Conservation (phyloP, 257 asterid genomes). For the Solanum medicagineum region DNA sequence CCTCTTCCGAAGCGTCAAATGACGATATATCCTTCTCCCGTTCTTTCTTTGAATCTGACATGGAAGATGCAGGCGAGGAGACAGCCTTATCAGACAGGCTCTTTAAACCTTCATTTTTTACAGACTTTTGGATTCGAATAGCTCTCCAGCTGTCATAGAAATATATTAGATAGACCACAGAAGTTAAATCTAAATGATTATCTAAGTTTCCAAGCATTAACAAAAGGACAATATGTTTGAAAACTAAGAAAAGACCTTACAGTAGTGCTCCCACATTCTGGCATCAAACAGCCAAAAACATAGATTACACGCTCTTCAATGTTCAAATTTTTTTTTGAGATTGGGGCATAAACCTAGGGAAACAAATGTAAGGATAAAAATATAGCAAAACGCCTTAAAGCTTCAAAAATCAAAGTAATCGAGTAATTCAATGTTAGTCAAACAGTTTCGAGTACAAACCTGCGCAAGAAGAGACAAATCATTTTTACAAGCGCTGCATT, state of each 20-base stretch:
- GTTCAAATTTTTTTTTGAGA: conserved; percentile 21
- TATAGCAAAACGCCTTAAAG: neutral
- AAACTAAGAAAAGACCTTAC: conserved; percentile 31
- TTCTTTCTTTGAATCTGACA: conserved; percentile 24
- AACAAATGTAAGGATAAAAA: neutral
- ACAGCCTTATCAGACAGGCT: conserved; percentile 8
- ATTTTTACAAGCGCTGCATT: conserved; percentile 45
- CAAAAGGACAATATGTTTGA: neutral
- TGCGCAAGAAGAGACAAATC: conserved; percentile 63
- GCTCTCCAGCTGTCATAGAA: conserved; percentile 57
- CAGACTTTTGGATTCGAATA: conserved; percentile 65
- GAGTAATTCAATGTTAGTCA: neutral
- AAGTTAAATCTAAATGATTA: neutral
- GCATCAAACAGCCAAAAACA: conserved; percentile 52
- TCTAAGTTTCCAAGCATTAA: neutral
- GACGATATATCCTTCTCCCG: conserved; percentile 41
- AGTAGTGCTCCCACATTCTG: conserved; percentile 45
- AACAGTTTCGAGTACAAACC: conserved; percentile 24
- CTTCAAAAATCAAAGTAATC: neutral
- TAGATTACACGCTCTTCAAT: conserved; percentile 60
- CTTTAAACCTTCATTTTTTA: conserved; percentile 9
- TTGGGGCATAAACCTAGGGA: conserved; percentile 78
- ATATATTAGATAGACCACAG: neutral
- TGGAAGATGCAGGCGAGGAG: conserved; percentile 15
- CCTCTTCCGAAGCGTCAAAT: conserved; percentile 27